Percentiles rank a stretch among this genome's conserved stretches.
Evolutionary conservation across 345 rosid genomes (phyloP).

Genomic region (Camelina neglecta): DNA sequence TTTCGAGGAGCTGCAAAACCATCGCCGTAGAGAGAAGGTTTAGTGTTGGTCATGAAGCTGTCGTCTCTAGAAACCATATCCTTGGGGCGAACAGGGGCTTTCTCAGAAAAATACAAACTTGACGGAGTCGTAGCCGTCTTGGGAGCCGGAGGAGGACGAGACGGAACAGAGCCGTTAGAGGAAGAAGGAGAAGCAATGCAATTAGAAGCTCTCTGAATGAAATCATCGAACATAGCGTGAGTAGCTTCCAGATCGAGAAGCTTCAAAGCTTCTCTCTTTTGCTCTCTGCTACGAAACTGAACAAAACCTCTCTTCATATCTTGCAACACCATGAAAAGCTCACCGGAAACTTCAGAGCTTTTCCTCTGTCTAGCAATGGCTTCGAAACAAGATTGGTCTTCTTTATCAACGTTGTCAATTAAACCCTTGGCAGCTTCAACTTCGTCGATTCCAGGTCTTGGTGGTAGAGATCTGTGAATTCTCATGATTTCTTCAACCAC

Average conservation of each 20-base stretch:
- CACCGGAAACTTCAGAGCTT: constrained; percentile 63
- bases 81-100: constrained; percentile 44
- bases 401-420: constrained; percentile 77
- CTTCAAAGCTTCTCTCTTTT: constrained; percentile 73
- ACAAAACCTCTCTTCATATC: constrained; percentile 82
- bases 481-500: constrained; percentile 93
- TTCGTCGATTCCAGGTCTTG: constrained; percentile 80
- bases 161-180: constrained; percentile 36
- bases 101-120: constrained; percentile 43
- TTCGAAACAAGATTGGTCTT: constrained; percentile 73
- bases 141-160: constrained; percentile 32
- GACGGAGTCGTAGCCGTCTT: constrained; percentile 5
- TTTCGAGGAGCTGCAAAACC: constrained; percentile 43
- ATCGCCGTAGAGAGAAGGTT: constrained; percentile 60
- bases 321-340: constrained; percentile 69
- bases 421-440: constrained; percentile 77
- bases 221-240: constrained; percentile 76
- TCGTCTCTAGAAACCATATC: constrained; percentile 76
- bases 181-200: constrained; percentile 64
- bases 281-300: constrained; percentile 68
- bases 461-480: constrained; percentile 82
- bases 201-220: constrained; percentile 81
- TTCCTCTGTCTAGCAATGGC: constrained; percentile 64
- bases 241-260: constrained; percentile 79
- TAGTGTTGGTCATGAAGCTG: constrained; percentile 68